Percentiles rank a stretch among this genome's conserved stretches.
Conservation (phyloP, 306 rosid genomes). For the Trifolium subterraneum region DNA sequence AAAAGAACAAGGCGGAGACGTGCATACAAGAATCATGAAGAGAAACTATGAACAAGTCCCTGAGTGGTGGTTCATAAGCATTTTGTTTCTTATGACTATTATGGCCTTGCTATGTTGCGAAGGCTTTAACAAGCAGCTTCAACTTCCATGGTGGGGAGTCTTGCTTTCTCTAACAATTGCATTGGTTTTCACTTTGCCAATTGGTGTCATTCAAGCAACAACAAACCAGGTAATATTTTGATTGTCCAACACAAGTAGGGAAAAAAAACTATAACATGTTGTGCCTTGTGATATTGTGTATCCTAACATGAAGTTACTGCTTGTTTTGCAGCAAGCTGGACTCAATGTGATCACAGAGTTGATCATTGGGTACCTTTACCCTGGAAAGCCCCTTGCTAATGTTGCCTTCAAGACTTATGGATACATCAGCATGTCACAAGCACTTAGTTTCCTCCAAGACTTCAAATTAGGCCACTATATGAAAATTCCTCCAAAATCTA, state of each 20-base stretch:
- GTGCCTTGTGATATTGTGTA: too few species aligned
- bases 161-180: constrained; percentile 63
- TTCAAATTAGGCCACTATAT: constrained; percentile 87
- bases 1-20: constrained; percentile 51
- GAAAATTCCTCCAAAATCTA: constrained; percentile 83
- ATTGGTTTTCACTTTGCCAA: constrained; percentile 68
- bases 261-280: too few species aligned
- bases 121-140: constrained; percentile 81
- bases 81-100: constrained; percentile 48
- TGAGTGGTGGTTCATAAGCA: constrained; percentile 71
- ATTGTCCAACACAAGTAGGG: too few species aligned
- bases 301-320: background rate
- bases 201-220: constrained; percentile 85
- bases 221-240: constrained; percentile 59
- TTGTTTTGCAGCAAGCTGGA: constrained; percentile 61
- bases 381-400: constrained; percentile 85
- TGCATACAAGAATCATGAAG: constrained; percentile 82
- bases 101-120: constrained; percentile 57
- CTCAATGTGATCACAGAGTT: constrained; percentile 80
- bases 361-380: constrained; percentile 72
- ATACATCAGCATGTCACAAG: constrained; percentile 78
- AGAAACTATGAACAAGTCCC: constrained; percentile 74
- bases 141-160: constrained; percentile 93
- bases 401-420: constrained; percentile 88
- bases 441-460: constrained; percentile 59